Conservation (phyloP, 805 yeast species). For the Yarrowia sp. region DNA sequence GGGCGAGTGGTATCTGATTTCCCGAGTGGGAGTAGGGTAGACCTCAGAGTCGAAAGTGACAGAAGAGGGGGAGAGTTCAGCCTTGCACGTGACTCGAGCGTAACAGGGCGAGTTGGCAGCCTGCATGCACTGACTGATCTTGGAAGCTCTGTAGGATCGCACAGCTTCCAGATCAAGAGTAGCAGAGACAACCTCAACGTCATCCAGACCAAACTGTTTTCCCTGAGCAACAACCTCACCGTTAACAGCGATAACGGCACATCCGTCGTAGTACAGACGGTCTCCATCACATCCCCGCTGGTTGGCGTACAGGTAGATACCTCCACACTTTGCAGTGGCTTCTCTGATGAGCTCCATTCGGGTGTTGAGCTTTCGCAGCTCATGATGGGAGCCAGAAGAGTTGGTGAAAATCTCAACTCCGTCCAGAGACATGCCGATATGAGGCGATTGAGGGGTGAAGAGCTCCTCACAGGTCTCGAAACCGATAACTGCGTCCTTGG, state of each 20-base stretch:
- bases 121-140: constrained; percentile 73
- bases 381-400: constrained; percentile 97
- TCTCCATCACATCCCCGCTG: constrained; percentile 99
- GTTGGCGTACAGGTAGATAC: constrained; percentile 87
- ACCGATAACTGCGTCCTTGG: constrained; percentile 87
- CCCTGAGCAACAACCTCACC: constrained; percentile 93
- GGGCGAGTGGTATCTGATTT: constrained; percentile 68
- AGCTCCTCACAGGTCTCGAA: constrained; percentile 98
- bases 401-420: constrained; percentile 98
- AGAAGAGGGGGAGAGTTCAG: constrained; percentile 29
- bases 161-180: constrained; percentile 93
- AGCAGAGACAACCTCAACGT: constrained; percentile 94
- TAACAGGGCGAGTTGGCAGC: constrained; percentile 43
- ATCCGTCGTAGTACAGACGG: constrained; percentile 92
- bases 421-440: constrained; percentile 83
- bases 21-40: constrained; percentile 53
- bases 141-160: constrained; percentile 70
- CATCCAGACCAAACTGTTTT: constrained; percentile 80
- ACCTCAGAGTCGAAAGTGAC: constrained; percentile 56
- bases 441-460: constrained; percentile 95
- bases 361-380: constrained; percentile 81
- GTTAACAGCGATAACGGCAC: constrained; percentile 90
- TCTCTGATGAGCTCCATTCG: constrained; percentile 82
- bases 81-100: constrained; percentile 33
- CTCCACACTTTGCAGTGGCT: constrained; percentile 96